Conservation (phyloP, 192 early-diverging fungal genomes). For the Coemansia sp. region DNA sequence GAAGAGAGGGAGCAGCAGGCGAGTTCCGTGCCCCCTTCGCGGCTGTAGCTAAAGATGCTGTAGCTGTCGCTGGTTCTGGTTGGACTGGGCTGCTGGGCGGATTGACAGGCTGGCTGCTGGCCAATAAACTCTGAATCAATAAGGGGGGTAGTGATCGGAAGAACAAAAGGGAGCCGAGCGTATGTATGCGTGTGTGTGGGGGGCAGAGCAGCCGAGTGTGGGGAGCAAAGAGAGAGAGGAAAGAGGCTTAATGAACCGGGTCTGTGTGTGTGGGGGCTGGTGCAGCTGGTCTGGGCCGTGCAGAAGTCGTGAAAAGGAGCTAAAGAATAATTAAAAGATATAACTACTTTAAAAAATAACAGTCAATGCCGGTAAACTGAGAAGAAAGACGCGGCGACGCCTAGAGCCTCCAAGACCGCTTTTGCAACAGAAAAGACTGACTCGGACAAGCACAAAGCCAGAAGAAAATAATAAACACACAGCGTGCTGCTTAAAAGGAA, state of each 20-base stretch:
- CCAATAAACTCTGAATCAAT: slow-evolving; percentile 1
- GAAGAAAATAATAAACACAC: background rate
- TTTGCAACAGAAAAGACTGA: background rate
- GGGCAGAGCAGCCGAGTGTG: background rate
- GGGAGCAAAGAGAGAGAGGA: background rate
- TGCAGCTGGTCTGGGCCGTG: background rate
- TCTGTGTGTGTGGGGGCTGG: background rate
- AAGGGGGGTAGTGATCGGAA: background rate
- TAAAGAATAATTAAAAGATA: background rate
- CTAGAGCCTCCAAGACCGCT: background rate
- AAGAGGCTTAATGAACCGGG: background rate
- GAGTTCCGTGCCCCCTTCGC: background rate
- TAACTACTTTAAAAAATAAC: background rate
- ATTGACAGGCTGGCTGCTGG: background rate
- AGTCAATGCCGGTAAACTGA: background rate
- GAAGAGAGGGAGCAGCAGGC: background rate
- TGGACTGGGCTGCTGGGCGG: too few relatives aligned
- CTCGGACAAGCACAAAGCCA: background rate
- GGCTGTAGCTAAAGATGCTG: too few relatives aligned
- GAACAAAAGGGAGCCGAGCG: background rate
- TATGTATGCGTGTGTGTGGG: background rate
- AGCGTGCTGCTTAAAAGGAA: background rate
- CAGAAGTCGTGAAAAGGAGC: too few relatives aligned
- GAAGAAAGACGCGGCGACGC: background rate
- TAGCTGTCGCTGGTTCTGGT: background rate